Percentiles rank a stretch among this genome's conserved stretches.
Conservation (phyloP, 192 early-diverging fungal species). For the Coemansia biformis region DNA sequence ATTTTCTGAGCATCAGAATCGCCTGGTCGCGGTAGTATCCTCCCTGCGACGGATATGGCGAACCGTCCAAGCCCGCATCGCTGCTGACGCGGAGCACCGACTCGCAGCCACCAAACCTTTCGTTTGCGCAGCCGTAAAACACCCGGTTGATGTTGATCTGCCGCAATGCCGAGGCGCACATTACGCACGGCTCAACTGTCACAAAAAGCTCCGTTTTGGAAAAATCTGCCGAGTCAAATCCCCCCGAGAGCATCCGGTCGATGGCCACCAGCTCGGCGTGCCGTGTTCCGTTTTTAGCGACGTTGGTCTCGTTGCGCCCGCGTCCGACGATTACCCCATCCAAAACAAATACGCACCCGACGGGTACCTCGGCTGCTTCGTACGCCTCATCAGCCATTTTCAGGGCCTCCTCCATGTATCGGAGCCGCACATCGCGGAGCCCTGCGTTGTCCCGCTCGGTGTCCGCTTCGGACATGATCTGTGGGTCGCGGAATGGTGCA, state of each 20-base stretch:
- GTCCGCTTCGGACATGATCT: too few relatives aligned
- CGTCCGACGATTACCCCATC: slow-evolving; percentile 61
- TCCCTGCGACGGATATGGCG: slow-evolving; percentile 56
- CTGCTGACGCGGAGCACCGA: slow-evolving; percentile 73
- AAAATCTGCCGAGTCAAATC: slow-evolving; percentile 45
- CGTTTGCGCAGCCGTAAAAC: slow-evolving; percentile 87
- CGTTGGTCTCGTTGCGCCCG: slow-evolving; percentile 88
- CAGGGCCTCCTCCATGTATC: slow-evolving; percentile 29
- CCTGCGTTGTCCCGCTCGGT: too few relatives aligned
- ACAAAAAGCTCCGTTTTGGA: slow-evolving; percentile 76
- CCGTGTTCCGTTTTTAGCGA: slow-evolving; percentile 77
- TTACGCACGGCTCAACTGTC: slow-evolving; percentile 96
- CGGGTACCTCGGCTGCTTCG: slow-evolving; percentile 80
- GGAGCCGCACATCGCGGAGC: neutral
- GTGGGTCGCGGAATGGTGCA: too few relatives aligned
- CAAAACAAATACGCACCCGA: slow-evolving; percentile 90
- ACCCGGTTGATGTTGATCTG: slow-evolving; percentile 77
- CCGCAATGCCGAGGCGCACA: slow-evolving; percentile 91
- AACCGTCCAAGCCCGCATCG: slow-evolving; percentile 43
- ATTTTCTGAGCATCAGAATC: slow-evolving; percentile 78
- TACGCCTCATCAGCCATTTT: slow-evolving; percentile 78
- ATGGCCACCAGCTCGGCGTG: slow-evolving; percentile 96
- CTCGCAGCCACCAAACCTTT: slow-evolving; percentile 96
- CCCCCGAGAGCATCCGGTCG: slow-evolving; percentile 60
- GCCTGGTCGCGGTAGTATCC: slow-evolving; percentile 77